Evolutionary conservation across 148 eudicot species (phyloP).

Genomic region (Beta vulgaris): DNA sequence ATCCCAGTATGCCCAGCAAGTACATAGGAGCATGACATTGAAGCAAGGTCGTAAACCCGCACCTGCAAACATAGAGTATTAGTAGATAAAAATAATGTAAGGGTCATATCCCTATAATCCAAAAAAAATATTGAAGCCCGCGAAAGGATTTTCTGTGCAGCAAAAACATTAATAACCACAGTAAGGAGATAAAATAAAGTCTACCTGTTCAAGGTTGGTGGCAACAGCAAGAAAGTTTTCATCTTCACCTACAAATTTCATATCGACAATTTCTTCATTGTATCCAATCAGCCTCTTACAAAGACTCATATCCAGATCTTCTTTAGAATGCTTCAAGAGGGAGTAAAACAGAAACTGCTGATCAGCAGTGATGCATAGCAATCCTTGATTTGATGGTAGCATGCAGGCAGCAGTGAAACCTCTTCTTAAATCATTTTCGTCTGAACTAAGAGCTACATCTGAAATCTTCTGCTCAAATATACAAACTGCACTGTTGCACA

Average conservation of each 20-base stretch:
- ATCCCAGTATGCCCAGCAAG: slow-evolving; percentile 84
- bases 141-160: neutral
- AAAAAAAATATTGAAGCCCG: neutral
- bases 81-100: too few relatives aligned
- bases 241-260: slow-evolving; percentile 93
- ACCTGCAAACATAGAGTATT: slow-evolving; percentile 46
- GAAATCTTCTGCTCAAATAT: slow-evolving; percentile 82
- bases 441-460: slow-evolving; percentile 67
- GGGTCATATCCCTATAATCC: too few relatives aligned
- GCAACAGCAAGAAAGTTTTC: slow-evolving; percentile 94
- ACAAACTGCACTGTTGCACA: slow-evolving; percentile 63
- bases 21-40: slow-evolving; percentile 97
- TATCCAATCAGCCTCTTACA: slow-evolving; percentile 76
- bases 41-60: slow-evolving; percentile 79
- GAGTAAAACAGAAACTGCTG: slow-evolving; percentile 86
- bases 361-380: slow-evolving; percentile 84
- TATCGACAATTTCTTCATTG: slow-evolving; percentile 90
- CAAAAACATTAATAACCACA: neutral
- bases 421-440: slow-evolving; percentile 63
- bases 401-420: slow-evolving; percentile 83
- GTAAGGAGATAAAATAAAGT: slow-evolving; percentile 1
- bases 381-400: slow-evolving; percentile 77
- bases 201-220: slow-evolving; percentile 87
- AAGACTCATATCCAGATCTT: slow-evolving; percentile 47
- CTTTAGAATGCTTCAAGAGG: slow-evolving; percentile 42